These are phyloP conservation scores for Lindgomyces ingoldianus DNA, from an alignment of 495 filamentous ascomycete genomes.

Conservation along the genomic window DNA sequence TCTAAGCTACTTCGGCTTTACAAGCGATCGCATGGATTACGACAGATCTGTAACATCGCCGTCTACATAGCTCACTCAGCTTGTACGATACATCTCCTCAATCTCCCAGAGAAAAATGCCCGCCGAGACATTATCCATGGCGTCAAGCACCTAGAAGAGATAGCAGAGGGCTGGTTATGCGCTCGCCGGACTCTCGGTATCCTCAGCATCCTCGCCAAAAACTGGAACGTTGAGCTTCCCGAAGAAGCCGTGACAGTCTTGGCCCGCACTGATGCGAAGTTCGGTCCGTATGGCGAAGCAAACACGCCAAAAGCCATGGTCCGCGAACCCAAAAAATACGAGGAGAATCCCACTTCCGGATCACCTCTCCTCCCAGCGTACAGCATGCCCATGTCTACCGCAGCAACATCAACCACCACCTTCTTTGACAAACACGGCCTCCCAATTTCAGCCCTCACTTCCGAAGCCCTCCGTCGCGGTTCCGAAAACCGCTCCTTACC, in stretches of 20 bases:
- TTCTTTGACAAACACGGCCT: slow-evolving; percentile 29
- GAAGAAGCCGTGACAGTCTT: slow-evolving; percentile 77
- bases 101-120: slow-evolving; percentile 86
- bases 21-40: slow-evolving; percentile 84
- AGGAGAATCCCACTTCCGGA: neutral
- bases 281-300: slow-evolving; percentile 38
- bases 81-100: slow-evolving; percentile 91
- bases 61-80: slow-evolving; percentile 94
- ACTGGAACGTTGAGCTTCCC: slow-evolving; percentile 86
- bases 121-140: slow-evolving; percentile 86
- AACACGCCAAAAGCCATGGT: slow-evolving; percentile 19
- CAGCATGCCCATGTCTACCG: slow-evolving; percentile 18
- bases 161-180: slow-evolving; percentile 91
- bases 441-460: slow-evolving; percentile 18
- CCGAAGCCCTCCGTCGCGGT: slow-evolving; percentile 14
- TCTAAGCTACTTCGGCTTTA: slow-evolving; percentile 92
- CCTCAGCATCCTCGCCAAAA: slow-evolving; percentile 77
- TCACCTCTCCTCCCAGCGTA: slow-evolving; percentile 22
- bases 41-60: slow-evolving; percentile 91
- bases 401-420: slow-evolving; percentile 4
- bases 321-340: neutral
- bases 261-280: slow-evolving; percentile 62
- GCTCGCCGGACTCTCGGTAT: slow-evolving; percentile 83
- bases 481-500: slow-evolving; percentile 29
- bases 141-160: slow-evolving; percentile 91